Conservation (phyloP, 495 filamentous ascomycete species). For the Tuber aestivum region DNA sequence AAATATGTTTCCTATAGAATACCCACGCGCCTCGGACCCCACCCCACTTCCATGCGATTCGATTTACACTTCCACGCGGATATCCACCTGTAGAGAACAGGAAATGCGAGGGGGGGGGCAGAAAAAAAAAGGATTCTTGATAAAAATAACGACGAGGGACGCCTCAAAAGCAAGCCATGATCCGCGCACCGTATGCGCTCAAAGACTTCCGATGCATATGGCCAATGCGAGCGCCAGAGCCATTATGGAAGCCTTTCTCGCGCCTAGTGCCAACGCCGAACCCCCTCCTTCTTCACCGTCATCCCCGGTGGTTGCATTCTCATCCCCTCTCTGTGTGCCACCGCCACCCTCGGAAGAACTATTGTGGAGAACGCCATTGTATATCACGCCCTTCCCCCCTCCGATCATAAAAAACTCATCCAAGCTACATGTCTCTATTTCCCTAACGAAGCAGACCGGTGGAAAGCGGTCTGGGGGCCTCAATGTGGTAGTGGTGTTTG, state of each 20-base stretch:
- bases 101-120: neutral
- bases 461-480: conserved; percentile 45
- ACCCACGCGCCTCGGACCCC: neutral
- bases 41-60: neutral
- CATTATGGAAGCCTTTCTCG: neutral
- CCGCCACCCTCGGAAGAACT: conserved; percentile 41
- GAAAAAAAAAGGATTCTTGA: neutral
- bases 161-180: conserved; percentile 1
- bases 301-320: neutral
- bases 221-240: neutral
- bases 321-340: neutral
- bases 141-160: conserved; percentile 1
- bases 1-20: neutral
- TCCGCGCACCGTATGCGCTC: neutral
- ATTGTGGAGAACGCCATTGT: conserved; percentile 53
- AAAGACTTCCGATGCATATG: neutral
- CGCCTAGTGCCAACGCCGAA: neutral
- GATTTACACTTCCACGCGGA: conserved; percentile 2
- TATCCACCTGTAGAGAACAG: neutral
- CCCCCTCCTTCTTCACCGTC: neutral
- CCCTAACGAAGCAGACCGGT: conserved; percentile 57
- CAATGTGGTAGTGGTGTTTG: conserved; percentile 49
- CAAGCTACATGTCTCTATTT: conserved; percentile 50
- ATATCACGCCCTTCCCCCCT: conserved; percentile 46
- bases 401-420: conserved; percentile 49